Conservation (phyloP, 495 filamentous ascomycete genomes). For the Aspergillus diversus region DNA sequence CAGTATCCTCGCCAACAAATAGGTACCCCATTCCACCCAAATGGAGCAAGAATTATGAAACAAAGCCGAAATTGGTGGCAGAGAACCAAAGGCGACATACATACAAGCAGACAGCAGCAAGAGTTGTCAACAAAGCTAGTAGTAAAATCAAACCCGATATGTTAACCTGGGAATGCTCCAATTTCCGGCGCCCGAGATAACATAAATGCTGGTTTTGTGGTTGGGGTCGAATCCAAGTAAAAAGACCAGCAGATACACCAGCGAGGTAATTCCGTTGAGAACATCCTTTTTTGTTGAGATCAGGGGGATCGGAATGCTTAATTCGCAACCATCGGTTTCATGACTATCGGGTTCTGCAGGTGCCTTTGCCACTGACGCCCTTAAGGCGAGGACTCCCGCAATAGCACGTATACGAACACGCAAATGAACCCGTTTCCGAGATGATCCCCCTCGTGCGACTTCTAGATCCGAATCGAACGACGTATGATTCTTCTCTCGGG, state of each 20-base stretch:
- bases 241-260: constrained; percentile 13
- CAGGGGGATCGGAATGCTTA: constrained; percentile 6
- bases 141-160: neutral
- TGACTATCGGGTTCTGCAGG: neutral
- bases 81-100: too few species aligned
- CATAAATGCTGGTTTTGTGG: constrained; percentile 3
- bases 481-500: constrained; percentile 5
- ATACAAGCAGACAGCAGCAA: too few species aligned
- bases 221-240: constrained; percentile 10
- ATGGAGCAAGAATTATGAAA: too few species aligned
- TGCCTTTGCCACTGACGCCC: constrained; percentile 14
- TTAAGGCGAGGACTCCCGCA: constrained; percentile 10
- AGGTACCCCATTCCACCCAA: too few species aligned
- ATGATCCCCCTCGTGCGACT: neutral
- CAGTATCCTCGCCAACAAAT: too few species aligned
- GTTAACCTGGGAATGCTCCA: neutral
- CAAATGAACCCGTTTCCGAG: constrained; percentile 10
- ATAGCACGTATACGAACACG: constrained; percentile 10
- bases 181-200: constrained; percentile 1
- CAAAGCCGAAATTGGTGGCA: too few species aligned
- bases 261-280: constrained; percentile 4
- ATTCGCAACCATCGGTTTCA: constrained; percentile 14
- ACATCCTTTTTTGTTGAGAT: neutral
- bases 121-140: too few species aligned
- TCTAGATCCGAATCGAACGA: constrained; percentile 14